phyloP scores from a whole-genome alignment of 1,284 basidiomycete genomes.

The Moesziomyces parantarcticus region DNA sequence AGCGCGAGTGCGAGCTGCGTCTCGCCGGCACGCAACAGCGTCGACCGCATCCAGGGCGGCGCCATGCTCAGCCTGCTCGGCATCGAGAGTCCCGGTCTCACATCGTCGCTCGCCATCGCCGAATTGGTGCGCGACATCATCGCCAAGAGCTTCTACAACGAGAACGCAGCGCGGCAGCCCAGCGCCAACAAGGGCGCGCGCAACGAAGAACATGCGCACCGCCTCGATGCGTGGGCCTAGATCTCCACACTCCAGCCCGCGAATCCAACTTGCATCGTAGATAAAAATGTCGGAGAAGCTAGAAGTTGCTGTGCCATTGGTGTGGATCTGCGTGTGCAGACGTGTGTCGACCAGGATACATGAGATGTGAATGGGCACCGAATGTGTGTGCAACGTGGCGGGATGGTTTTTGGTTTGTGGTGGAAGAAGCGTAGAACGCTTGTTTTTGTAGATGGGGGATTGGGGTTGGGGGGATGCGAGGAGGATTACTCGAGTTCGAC shows the following conservation, averaged over 20 bases:
- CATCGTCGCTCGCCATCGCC: constrained; percentile 71
- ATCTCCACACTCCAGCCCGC: background rate
- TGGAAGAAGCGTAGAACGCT: no score
- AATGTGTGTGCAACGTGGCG: no score
- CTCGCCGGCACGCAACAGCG: constrained; percentile 8
- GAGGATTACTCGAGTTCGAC: constrained; percentile 72
- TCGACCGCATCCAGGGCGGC: constrained; percentile 30
- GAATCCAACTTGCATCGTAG: no score
- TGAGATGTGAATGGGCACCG: no score
- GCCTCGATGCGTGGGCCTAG: constrained; percentile 56
- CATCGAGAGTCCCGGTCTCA: constrained; percentile 73
- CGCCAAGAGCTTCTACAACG: constrained; percentile 68
- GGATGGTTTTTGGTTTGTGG: no score
- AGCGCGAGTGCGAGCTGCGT: constrained; percentile 20
- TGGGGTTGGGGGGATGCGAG: background rate
- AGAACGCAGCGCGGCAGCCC: constrained; percentile 8
- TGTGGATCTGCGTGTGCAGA: no score
- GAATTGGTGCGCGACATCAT: constrained; percentile 70
- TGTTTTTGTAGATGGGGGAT: background rate
- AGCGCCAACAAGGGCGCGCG: constrained; percentile 48
- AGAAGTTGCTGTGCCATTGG: no score
- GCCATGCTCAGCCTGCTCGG: constrained; percentile 71
- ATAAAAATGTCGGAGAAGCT: no score
- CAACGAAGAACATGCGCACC: constrained; percentile 51
- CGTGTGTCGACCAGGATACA: no score